Base-by-base conservation (phyloP, 148 eudicot genomes). In the Polygonum maritimum region DNA sequence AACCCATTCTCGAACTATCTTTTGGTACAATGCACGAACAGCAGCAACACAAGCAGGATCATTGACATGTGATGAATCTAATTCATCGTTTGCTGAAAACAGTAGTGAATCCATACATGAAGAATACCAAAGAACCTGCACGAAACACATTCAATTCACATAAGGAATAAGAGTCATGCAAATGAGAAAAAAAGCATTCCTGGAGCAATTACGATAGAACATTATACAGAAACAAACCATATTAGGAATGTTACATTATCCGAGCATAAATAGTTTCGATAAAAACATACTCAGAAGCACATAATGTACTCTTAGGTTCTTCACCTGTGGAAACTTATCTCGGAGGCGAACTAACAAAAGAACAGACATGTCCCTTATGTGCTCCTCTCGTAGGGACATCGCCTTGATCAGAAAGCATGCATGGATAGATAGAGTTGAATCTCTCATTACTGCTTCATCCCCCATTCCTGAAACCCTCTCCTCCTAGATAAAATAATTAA, bases 71-170 rank as follows among this genome's bases (percentile, higher is more conserved):
- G 88, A 78, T 47, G 94, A 86, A 76, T 96, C 81, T 71, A 94
- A 86, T 82, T 92, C 97, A 84, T 82, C 86, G 79, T 91, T 81
- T 85, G 91, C 88, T 41, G 96, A 92, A 75, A 88, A 90, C 19
- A 96, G 86, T 58, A 96, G 86, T 45, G 89, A 85, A 89, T 96
- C 97, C 74, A 96, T 80, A 80, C 99, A 96, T 70, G 88, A 81
- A 36, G 99, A 85, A 79, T 84, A 91, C 99, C 99, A 96, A 70
- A 96, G 89, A 76, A 96, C 88, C 99, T 96, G 94, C 89, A 88
- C 14, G 73, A 12, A 44, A 72, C 54, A 72, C 45, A 76, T 47
- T 33, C 48, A 51, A 21, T 45, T 69, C 48, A 78, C 75, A 35
- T 47, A 13, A 38, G 11, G 9, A 75, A 33, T n/a, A 19, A 16